Base-by-base conservation (phyloP, 2,329 filamentous ascomycete species). In the Chaetomium sp. region DNA sequence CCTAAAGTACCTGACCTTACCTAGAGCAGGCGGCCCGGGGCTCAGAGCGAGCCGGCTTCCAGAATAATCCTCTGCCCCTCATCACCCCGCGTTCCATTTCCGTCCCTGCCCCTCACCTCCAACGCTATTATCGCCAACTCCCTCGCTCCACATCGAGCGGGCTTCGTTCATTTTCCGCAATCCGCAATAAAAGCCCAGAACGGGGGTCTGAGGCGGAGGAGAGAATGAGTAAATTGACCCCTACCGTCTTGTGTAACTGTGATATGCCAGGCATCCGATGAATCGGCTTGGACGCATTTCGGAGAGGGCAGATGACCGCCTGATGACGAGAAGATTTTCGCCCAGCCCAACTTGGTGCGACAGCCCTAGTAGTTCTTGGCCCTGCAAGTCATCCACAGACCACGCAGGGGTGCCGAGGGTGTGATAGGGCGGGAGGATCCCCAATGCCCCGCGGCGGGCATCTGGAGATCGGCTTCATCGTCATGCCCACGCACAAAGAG, bases 351-450 rank as follows among this genome's bases (percentile, higher is more conserved):
- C 59, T 61, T 62, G 57, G 66, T 64, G 59, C 60, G 58, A 63
- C 62, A 60, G 29, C 42, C 38, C 38, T 31, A 35, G 54, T 33
- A 29, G 23, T 56, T 64, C 65, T 67, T 65, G 66, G 66, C 64
- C 47, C 62, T 68, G 67, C 67, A 65, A 68, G 67, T 65, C 67
- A 68, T 66, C 56, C 38, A 53, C 57, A 31, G 23, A 3, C 33
- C 57, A 64, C 56, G 57, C 64, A 66, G 64, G 62, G 64, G 58
- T 53, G 31, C 21, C 16, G 49, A 35, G 31, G 33, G 53, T 13
- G 42, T 60, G 60, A 64, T 62, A 62, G 63, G 57, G 64, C 57
- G 63, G 60, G 66, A 45, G 7, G 25, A 4, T 13, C 38, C n/a
- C 45, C 57, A 35, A 33, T 19, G 21, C 27, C 42, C 29, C 49